These are phyloP conservation scores for Hemileccinum rubropunctum DNA, from an alignment of 768 basidiomycete genomes.

Conservation along the genomic window DNA sequence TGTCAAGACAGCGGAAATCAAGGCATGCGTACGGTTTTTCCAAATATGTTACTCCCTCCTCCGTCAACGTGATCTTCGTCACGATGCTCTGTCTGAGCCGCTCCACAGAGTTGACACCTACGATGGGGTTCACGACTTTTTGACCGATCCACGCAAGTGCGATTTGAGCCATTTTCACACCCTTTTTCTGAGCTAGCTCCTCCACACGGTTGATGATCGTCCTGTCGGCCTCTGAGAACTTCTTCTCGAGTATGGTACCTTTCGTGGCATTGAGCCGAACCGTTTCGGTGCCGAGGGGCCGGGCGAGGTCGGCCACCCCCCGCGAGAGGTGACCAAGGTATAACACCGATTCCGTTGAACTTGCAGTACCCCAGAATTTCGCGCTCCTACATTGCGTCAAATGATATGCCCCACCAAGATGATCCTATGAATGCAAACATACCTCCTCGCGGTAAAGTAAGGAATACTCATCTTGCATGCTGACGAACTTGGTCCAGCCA, in stretches of 20 bases:
- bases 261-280: slow-evolving; percentile 10
- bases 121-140: slow-evolving; percentile 46
- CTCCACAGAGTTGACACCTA: slow-evolving; percentile 36
- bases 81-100: slow-evolving; percentile 32
- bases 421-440: too few species aligned
- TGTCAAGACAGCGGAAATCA: too few species aligned
- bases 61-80: too few species aligned
- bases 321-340: slow-evolving; percentile 49
- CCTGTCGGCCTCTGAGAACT: slow-evolving; percentile 28
- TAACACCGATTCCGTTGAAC: slow-evolving; percentile 48
- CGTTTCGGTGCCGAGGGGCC: slow-evolving; percentile 32
- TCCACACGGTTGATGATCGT: slow-evolving; percentile 40
- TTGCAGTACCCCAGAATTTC: slow-evolving; percentile 46
- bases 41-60: too few species aligned
- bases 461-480: too few species aligned
- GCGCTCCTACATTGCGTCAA: slow-evolving; percentile 41
- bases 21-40: too few species aligned
- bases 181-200: slow-evolving; percentile 34
- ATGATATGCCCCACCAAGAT: too few species aligned
- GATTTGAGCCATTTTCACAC: slow-evolving; percentile 39
- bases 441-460: too few species aligned
- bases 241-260: slow-evolving; percentile 25
- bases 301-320: slow-evolving; percentile 38
- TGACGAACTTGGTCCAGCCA: slow-evolving; percentile 54
- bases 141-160: slow-evolving; percentile 40